These are phyloP conservation scores for Thalassiosira profunda DNA, from an alignment of 108 stramenopile species.

Conservation along the genomic window DNA sequence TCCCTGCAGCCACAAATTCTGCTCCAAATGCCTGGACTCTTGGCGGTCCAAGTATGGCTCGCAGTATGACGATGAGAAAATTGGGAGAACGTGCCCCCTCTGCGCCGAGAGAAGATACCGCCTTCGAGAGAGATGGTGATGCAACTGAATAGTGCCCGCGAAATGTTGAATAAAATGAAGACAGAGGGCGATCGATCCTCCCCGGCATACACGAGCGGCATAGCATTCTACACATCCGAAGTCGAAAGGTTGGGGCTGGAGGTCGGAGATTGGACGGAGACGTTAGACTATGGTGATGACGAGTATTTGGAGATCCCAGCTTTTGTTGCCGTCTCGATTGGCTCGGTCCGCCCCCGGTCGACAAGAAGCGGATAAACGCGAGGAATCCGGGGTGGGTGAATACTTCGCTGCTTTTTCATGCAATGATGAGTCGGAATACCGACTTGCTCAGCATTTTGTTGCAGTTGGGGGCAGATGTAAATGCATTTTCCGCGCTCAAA, in stretches of 20 bases:
- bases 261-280: not conserved
- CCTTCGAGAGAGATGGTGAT: not conserved
- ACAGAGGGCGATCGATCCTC: not conserved
- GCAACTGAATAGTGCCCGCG: not conserved
- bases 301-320: not conserved
- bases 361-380: too few species aligned
- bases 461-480: not conserved
- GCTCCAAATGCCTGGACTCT: not conserved
- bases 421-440: conserved; percentile 3
- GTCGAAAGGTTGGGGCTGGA: not conserved
- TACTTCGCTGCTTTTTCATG: not conserved
- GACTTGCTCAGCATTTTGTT: conserved; percentile 4
- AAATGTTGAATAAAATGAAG: not conserved
- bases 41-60: not conserved
- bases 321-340: not conserved
- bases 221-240: not conserved
- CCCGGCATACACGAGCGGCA: not conserved
- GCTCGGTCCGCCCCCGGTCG: too few species aligned
- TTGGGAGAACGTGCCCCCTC: not conserved
- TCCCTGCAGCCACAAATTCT: conserved; percentile 5
- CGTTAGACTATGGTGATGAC: not conserved
- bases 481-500: not conserved
- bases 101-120: not conserved
- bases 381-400: not conserved
- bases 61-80: not conserved